These are phyloP conservation scores for Sphagnum fallax DNA, from an alignment of 228 moss, liverwort and hornwort genomes.

Conservation along the genomic window DNA sequence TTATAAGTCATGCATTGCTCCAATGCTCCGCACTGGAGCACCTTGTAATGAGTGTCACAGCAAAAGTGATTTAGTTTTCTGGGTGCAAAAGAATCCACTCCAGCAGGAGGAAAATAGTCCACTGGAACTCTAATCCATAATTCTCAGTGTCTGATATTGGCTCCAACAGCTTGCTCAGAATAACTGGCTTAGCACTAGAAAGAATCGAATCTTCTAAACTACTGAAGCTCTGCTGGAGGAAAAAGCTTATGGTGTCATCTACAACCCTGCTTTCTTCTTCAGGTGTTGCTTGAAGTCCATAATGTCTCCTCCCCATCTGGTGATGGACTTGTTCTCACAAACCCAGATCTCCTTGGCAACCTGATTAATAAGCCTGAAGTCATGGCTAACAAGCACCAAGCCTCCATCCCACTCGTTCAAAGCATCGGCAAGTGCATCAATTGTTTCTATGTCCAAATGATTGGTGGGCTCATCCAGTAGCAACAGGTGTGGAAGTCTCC, in stretches of 20 bases:
- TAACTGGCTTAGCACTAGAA: background rate
- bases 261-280: conserved; percentile 83
- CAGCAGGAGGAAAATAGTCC: too few species aligned
- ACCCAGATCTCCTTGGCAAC: conserved; percentile 95
- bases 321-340: conserved; percentile 74
- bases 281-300: conserved; percentile 91
- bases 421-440: conserved; percentile 82
- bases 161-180: too few species aligned
- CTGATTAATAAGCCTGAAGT: conserved; percentile 90
- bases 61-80: too few species aligned
- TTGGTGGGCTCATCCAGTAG: conserved; percentile 89
- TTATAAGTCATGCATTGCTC: too few species aligned
- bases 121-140: too few species aligned
- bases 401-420: conserved; percentile 94
- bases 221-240: background rate
- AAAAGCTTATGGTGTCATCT: conserved; percentile 7
- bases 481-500: conserved; percentile 75
- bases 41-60: too few species aligned
- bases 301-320: conserved; percentile 85
- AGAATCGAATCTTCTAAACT: background rate
- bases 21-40: too few species aligned
- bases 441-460: conserved; percentile 87
- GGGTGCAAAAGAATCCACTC: too few species aligned
- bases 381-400: conserved; percentile 82
- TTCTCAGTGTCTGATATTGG: too few species aligned